Evolutionary conservation across 495 filamentous ascomycete species (phyloP).

Genomic region (Antarctomyces pellizariae): DNA sequence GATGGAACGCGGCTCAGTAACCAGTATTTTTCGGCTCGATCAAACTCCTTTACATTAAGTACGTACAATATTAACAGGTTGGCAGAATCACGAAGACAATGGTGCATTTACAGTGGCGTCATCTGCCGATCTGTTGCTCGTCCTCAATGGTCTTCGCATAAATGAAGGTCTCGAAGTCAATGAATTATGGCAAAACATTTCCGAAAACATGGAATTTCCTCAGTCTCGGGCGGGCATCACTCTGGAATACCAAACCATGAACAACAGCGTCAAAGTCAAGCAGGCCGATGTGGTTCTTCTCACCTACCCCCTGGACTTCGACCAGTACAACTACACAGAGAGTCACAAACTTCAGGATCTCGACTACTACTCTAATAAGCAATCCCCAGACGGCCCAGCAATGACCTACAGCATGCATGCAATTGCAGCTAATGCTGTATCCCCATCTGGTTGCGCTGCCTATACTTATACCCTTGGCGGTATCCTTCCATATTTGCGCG

Average conservation of each 20-base stretch:
- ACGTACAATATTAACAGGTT: conserved; percentile 1
- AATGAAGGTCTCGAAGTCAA: conserved; percentile 11
- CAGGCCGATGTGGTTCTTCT: conserved; percentile 34
- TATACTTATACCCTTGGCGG: conserved; percentile 30
- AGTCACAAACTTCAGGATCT: conserved; percentile 26
- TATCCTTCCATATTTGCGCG: conserved; percentile 27
- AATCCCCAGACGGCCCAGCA: conserved; percentile 30
- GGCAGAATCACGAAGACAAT: conserved; percentile 36
- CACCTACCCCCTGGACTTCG: conserved; percentile 29
- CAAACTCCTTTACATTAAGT: too few relatives aligned
- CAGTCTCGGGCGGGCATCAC: conserved; percentile 28
- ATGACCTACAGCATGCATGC: conserved; percentile 39
- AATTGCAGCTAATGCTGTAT: conserved; percentile 27
- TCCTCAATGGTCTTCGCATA: conserved; percentile 6
- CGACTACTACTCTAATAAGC: conserved; percentile 33
- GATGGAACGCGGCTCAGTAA: conserved; percentile 3
- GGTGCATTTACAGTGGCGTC: conserved; percentile 47
- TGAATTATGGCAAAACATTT: conserved; percentile 16
- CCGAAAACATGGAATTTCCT: conserved; percentile 16
- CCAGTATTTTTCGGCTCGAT: neutral
- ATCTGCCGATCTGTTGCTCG: conserved; percentile 7
- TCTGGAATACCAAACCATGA: conserved; percentile 39
- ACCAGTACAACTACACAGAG: conserved; percentile 25
- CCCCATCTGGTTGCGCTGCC: conserved; percentile 26
- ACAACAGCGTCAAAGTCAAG: conserved; percentile 29